These are phyloP conservation scores for Terfezia boudieri DNA, from an alignment of 495 filamentous ascomycete species.

Conservation along the genomic window DNA sequence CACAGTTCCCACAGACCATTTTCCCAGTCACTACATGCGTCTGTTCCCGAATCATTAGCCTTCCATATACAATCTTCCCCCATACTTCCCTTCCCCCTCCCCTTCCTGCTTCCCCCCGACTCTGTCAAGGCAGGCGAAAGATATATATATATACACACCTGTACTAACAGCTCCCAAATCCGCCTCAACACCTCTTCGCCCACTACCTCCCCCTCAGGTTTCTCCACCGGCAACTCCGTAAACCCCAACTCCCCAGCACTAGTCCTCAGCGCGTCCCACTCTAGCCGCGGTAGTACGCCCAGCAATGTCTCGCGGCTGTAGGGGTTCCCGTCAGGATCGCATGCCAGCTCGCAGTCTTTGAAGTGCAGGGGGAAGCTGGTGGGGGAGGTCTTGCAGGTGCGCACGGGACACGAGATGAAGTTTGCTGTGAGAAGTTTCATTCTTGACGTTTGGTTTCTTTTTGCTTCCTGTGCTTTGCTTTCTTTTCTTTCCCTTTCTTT, in stretches of 20 bases:
- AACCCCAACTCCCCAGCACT: slow-evolving; percentile 81
- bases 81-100: too few species aligned
- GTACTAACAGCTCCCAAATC: slow-evolving; percentile 39
- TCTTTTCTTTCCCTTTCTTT: too few species aligned
- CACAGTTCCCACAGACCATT: slow-evolving; percentile 74
- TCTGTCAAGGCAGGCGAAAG: neutral
- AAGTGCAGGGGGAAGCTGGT: slow-evolving; percentile 77
- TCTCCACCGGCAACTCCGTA: slow-evolving; percentile 40
- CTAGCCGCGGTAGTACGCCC: slow-evolving; percentile 67
- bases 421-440: slow-evolving; percentile 97
- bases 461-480: too few species aligned
- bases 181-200: slow-evolving; percentile 58
- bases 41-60: slow-evolving; percentile 3
- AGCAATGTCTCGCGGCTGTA: slow-evolving; percentile 54
- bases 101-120: neutral
- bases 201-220: slow-evolving; percentile 39
- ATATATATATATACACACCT: too few species aligned
- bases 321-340: slow-evolving; percentile 40
- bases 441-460: neutral
- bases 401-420: slow-evolving; percentile 90
- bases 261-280: slow-evolving; percentile 56
- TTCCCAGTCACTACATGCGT: slow-evolving; percentile 73
- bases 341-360: slow-evolving; percentile 67
- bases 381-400: slow-evolving; percentile 60
- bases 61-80: too few species aligned